Conservation (phyloP, 1,139 yeast genomes). For the Scheffersomyces quercinus region DNA sequence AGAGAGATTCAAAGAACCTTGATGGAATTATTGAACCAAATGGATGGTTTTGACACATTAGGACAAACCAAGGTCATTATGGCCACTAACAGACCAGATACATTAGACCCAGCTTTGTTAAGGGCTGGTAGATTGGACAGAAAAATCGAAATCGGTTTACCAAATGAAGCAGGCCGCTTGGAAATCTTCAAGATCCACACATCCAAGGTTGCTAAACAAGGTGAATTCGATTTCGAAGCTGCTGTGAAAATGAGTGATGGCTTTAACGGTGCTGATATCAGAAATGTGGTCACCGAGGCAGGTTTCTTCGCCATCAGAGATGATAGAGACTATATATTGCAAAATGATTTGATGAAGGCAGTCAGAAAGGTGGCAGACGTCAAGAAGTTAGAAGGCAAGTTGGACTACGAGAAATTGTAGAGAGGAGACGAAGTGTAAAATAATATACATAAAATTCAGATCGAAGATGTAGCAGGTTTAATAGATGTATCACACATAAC, state of each 20-base stretch:
- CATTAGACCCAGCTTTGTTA: slow-evolving; percentile 96
- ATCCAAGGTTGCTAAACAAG: slow-evolving; percentile 80
- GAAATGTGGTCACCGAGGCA: slow-evolving; percentile 98
- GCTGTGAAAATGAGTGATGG: slow-evolving; percentile 98
- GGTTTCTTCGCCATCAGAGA: slow-evolving; percentile 98
- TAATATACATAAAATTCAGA: too few species aligned
- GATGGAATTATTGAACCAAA: slow-evolving; percentile 96
- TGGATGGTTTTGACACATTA: slow-evolving; percentile 98
- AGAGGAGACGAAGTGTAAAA: not conserved
- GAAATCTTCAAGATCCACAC: slow-evolving; percentile 96
- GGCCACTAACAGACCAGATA: slow-evolving; percentile 99
- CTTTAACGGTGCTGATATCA: slow-evolving; percentile 97
- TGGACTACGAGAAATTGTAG: slow-evolving; percentile 87
- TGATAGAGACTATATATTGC: slow-evolving; percentile 91
- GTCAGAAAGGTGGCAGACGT: slow-evolving; percentile 96
- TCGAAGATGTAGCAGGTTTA: too few species aligned
- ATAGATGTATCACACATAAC: too few species aligned
- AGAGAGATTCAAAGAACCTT: slow-evolving; percentile 98
- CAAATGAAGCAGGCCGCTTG: slow-evolving; percentile 94
- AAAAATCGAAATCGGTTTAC: slow-evolving; percentile 93
- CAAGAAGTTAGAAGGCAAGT: slow-evolving; percentile 94
- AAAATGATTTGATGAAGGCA: slow-evolving; percentile 95
- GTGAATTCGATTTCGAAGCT: slow-evolving; percentile 97
- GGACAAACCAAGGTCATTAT: slow-evolving; percentile 98
- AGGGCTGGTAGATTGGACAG: slow-evolving; percentile 99